Evolutionary conservation across 2,329 filamentous ascomycete species (phyloP), one percentile per base, ranked within the genome.

Genomic region (Dothistroma septosporum): DNA sequence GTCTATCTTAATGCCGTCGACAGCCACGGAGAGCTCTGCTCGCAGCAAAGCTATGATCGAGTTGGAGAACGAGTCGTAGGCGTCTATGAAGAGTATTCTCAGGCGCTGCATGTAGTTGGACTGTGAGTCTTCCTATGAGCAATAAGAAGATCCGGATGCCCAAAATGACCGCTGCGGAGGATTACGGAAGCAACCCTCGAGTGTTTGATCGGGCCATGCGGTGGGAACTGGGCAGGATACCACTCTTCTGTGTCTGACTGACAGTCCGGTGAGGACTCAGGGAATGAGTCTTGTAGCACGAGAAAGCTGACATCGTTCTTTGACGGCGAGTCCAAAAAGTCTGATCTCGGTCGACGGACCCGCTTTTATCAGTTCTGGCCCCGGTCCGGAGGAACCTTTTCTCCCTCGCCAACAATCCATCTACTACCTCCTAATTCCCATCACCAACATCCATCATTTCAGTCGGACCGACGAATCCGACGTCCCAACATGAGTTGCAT

Each of bases 11-110:
- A 96, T 80, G 48, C 89, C 84, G 37, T 69, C 67, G 28, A 73
- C 69, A 50, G 84, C 83, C 21, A 84, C 88, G 61, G 82, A 77
- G 9, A 96, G 81, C 3, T 85, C 81, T 4, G 87, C 85, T 68
- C 88, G 84, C 52, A 97, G 82, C 35, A 96, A 84, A 6, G 90
- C 87, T 57, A 95, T 86, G 70, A 97, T 94, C 77, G 97, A 97
- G 77, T 96, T 92, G 58, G 92, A 91, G 77, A 97, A 99, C 47
- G 92, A 97, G 78, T 99, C 94, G 76, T 96, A 96, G 64, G 93
- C 92, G 75, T 97, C 94, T 67, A 99, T 82, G 77, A 96, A 96
- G 64, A 97, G 85, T 64, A 97, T 62, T 46, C 66, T 69, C 53
- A 64, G 66, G 57, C 49, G 64, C 59, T 64, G 66, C 69, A 72